These are phyloP conservation scores for Plasmodium falciparum DNA, from an alignment of 169 alveolate genomes.

Conservation along the genomic window DNA sequence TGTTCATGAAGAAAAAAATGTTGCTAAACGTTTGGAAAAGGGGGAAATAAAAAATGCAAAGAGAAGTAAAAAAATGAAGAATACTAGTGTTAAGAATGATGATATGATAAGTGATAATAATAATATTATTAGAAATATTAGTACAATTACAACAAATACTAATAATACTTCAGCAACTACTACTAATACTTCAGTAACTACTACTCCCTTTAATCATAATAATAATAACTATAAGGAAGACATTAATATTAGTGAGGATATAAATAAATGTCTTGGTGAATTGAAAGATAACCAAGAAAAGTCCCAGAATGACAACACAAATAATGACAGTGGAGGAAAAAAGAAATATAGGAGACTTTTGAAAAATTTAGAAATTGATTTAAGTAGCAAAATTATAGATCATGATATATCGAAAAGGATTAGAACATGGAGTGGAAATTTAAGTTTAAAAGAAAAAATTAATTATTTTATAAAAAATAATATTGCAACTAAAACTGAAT, in stretches of 20 bases:
- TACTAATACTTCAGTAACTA: too few relatives aligned
- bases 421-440: constrained; percentile 81
- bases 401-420: constrained; percentile 77
- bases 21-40: neutral
- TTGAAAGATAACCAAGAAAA: neutral
- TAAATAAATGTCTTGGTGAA: too few relatives aligned
- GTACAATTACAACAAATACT: too few relatives aligned
- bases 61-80: constrained; percentile 1
- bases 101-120: too few relatives aligned
- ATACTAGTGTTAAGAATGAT: neutral
- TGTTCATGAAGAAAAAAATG: neutral
- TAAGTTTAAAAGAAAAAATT: constrained; percentile 80
- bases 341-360: constrained; percentile 55
- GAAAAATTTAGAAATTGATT: constrained; percentile 40
- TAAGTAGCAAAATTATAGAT: constrained; percentile 38
- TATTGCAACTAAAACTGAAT: constrained; percentile 81
- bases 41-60: neutral
- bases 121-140: too few relatives aligned
- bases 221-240: too few relatives aligned
- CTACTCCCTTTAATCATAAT: too few relatives aligned
- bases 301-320: constrained; percentile 1
- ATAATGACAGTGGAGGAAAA: constrained; percentile 9
- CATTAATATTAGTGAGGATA: too few relatives aligned
- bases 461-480: constrained; percentile 77
- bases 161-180: too few relatives aligned